phyloP scores from a whole-genome alignment of 75 land plant genomes.

The Pinus tabuliformis region DNA sequence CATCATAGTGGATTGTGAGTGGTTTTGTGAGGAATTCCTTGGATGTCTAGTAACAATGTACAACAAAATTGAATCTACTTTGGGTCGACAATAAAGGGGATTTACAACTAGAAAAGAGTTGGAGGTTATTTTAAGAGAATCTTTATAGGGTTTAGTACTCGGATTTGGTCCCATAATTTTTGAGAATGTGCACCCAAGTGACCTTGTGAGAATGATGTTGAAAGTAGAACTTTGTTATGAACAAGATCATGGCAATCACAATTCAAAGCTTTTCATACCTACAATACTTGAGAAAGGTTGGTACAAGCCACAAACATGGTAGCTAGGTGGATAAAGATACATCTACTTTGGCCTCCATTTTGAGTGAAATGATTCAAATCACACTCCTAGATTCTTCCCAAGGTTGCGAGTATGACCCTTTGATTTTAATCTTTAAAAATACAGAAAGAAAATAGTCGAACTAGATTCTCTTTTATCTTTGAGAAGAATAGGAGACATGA shows the following conservation, averaged over 20 bases:
- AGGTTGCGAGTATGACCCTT: conserved; percentile 52
- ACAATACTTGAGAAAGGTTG: conserved; percentile 52
- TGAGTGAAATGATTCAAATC: conserved; percentile 66
- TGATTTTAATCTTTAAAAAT: not conserved
- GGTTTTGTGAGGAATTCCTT: conserved; percentile 75
- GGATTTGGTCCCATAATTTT: conserved; percentile 40
- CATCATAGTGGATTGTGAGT: conserved; percentile 63
- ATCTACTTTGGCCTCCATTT: conserved; percentile 65
- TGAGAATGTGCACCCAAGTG: conserved; percentile 54
- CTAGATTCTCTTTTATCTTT: not conserved
- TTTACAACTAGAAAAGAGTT: conserved; percentile 54
- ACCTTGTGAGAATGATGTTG: conserved; percentile 69
- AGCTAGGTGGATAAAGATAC: conserved; percentile 22
- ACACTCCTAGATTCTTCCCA: conserved; percentile 81
- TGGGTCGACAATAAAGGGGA: conserved; percentile 26
- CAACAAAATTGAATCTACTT: conserved; percentile 10
- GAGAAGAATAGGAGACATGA: not conserved
- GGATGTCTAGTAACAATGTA: conserved; percentile 39
- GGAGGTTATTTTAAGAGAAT: conserved; percentile 42
- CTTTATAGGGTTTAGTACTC: conserved; percentile 34
- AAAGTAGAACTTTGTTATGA: conserved; percentile 74
- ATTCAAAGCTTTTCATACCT: conserved; percentile 56
- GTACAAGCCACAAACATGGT: conserved; percentile 45
- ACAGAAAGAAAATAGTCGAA: not conserved
- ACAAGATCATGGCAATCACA: conserved; percentile 47